These are phyloP conservation scores for Diutina ranongensis DNA, from an alignment of 1,139 yeast genomes.

Conservation along the genomic window DNA sequence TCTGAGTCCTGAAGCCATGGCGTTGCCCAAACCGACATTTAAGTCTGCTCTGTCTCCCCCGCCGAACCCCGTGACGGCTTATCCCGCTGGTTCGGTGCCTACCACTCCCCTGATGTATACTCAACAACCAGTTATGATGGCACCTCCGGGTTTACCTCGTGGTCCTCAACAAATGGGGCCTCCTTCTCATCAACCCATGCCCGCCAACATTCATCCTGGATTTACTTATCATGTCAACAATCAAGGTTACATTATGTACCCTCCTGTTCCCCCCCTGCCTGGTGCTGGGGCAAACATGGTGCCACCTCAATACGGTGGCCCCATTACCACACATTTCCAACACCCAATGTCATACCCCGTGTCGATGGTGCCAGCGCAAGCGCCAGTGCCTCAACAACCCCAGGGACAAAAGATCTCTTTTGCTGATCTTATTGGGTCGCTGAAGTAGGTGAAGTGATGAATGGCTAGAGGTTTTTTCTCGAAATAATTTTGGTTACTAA, in stretches of 20 bases:
- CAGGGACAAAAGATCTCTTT: slow-evolving; percentile 30
- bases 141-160: background rate
- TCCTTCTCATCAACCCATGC: too few relatives aligned
- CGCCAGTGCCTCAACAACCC: background rate
- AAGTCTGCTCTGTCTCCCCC: slow-evolving; percentile 15
- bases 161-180: too few relatives aligned
- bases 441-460: slow-evolving; percentile 9
- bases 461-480: background rate
- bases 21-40: slow-evolving; percentile 46
- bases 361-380: background rate
- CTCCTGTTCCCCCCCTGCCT: slow-evolving; percentile 3
- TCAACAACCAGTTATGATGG: background rate
- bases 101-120: slow-evolving; percentile 2
- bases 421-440: slow-evolving; percentile 29
- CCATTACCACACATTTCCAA: slow-evolving; percentile 2
- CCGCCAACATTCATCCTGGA: slow-evolving; percentile 14
- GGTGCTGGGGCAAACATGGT: background rate
- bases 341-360: background rate
- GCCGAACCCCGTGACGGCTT: slow-evolving; percentile 21
- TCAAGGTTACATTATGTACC: slow-evolving; percentile 21
- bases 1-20: slow-evolving; percentile 46
- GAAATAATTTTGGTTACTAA: too few relatives aligned
- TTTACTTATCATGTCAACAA: slow-evolving; percentile 22
- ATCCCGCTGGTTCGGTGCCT: slow-evolving; percentile 14
- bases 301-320: background rate